Evolutionary conservation across 345 rosid genomes (phyloP).

Genomic region (Turnera subulata): DNA sequence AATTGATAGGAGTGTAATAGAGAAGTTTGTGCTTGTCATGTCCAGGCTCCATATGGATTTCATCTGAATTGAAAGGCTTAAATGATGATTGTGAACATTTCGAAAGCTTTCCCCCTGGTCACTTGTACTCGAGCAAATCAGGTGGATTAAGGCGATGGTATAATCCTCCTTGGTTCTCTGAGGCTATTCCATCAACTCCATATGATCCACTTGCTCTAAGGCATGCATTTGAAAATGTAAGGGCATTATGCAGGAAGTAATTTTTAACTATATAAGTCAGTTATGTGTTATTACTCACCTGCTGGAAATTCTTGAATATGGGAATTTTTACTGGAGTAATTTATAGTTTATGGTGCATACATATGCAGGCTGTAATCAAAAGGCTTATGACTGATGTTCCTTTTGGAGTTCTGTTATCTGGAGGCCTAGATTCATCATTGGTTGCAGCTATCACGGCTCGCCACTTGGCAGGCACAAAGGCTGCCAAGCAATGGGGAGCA

Average conservation of each 20-base stretch:
- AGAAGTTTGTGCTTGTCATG: background rate
- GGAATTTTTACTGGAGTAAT: constrained; percentile 1
- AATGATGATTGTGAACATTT: constrained; percentile 89
- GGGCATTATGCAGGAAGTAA: too few relatives aligned
- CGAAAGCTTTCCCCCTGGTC: constrained; percentile 86
- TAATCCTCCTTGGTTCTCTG: constrained; percentile 83
- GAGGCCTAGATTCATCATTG: constrained; percentile 90
- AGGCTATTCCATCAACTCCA: constrained; percentile 57
- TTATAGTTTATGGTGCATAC: background rate
- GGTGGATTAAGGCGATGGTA: constrained; percentile 77
- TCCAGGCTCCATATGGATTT: constrained; percentile 77
- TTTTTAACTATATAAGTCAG: too few relatives aligned
- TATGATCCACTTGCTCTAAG: constrained; percentile 79
- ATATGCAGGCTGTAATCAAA: constrained; percentile 73
- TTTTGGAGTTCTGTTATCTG: constrained; percentile 86
- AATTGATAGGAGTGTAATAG: too few relatives aligned
- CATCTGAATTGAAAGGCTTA: constrained; percentile 87
- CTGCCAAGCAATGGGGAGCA: constrained; percentile 76
- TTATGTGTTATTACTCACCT: background rate
- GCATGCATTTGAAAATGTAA: constrained; percentile 69
- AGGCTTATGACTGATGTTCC: constrained; percentile 96
- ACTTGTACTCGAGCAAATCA: constrained; percentile 77
- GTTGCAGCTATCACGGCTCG: constrained; percentile 86
- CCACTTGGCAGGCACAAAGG: constrained; percentile 65
- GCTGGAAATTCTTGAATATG: background rate